Conservation (phyloP, 1,139 yeast species). For the Saccharomyces hybrid region DNA sequence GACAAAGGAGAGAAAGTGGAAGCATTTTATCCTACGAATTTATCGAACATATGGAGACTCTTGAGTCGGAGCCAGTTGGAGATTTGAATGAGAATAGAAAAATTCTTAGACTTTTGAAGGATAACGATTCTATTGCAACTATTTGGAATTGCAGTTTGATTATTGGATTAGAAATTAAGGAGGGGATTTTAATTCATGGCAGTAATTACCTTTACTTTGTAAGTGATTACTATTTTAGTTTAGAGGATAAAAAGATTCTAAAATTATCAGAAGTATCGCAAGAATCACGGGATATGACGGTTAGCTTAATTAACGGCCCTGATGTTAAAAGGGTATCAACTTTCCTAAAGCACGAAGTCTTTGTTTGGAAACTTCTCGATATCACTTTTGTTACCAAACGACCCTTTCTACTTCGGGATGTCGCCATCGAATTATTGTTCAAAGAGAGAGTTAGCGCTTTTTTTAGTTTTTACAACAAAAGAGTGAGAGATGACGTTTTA, state of each 20-base stretch:
- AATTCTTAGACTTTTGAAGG: slow-evolving; percentile 56
- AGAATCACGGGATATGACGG: slow-evolving; percentile 55
- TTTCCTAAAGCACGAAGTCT: slow-evolving; percentile 37
- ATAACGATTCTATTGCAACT: slow-evolving; percentile 62
- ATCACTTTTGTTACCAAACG: slow-evolving; percentile 60
- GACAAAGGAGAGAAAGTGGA: not conserved
- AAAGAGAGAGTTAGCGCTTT: slow-evolving; percentile 61
- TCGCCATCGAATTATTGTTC: slow-evolving; percentile 70
- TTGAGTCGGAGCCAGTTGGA: slow-evolving; percentile 42
- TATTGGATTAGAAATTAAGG: slow-evolving; percentile 63
- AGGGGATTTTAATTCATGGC: slow-evolving; percentile 67
- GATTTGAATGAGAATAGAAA: slow-evolving; percentile 59
- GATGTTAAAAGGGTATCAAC: slow-evolving; percentile 10
- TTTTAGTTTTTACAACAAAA: slow-evolving; percentile 32
- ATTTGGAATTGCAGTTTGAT: slow-evolving; percentile 73
- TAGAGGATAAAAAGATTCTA: slow-evolving; percentile 47
- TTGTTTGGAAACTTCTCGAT: slow-evolving; percentile 49
- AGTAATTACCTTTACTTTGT: slow-evolving; percentile 54
- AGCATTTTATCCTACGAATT: slow-evolving; percentile 1
- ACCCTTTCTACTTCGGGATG: slow-evolving; percentile 67
- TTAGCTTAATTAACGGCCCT: slow-evolving; percentile 26
- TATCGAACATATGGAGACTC: slow-evolving; percentile 29
- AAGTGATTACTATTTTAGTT: slow-evolving; percentile 54
- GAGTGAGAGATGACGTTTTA: slow-evolving; percentile 49
- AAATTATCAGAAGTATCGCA: slow-evolving; percentile 60